These are phyloP conservation scores for Colletotrichum tropicale DNA, from an alignment of 2,329 filamentous ascomycete genomes.

Conservation along the genomic window DNA sequence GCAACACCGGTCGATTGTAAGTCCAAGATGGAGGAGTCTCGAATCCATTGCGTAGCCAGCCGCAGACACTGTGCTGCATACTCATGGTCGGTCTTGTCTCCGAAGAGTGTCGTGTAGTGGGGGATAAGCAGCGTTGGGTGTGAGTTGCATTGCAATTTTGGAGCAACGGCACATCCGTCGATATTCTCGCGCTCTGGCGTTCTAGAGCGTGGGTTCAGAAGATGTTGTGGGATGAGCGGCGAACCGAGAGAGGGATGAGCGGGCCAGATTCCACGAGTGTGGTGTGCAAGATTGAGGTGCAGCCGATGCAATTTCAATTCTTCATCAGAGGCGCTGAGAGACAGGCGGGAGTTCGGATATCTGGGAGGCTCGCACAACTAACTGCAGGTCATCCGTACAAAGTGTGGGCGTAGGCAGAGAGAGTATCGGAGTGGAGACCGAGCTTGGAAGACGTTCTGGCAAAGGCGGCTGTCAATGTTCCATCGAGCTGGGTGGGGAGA, in stretches of 20 bases:
- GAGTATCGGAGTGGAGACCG: background rate
- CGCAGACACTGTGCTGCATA: background rate
- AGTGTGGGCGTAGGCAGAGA: background rate
- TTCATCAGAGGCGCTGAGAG: background rate
- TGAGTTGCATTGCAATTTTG: background rate
- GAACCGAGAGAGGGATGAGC: constrained; percentile 8
- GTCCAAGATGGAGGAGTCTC: background rate
- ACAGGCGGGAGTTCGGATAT: background rate
- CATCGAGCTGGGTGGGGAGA: background rate
- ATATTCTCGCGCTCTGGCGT: background rate
- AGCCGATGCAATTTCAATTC: constrained; percentile 10
- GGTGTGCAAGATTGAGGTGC: constrained; percentile 3
- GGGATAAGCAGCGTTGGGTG: background rate
- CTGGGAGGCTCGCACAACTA: background rate
- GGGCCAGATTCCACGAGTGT: background rate
- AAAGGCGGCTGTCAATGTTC: constrained; percentile 15
- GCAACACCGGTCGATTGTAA: background rate
- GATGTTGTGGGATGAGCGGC: background rate
- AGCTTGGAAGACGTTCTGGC: background rate
- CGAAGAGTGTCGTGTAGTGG: background rate
- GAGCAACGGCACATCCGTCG: background rate
- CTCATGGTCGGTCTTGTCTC: background rate
- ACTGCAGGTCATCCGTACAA: background rate
- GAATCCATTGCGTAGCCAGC: background rate
- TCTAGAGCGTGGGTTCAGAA: background rate